phyloP scores from a whole-genome alignment of 2,329 filamentous ascomycete species.

The Paraphoma sp. region DNA sequence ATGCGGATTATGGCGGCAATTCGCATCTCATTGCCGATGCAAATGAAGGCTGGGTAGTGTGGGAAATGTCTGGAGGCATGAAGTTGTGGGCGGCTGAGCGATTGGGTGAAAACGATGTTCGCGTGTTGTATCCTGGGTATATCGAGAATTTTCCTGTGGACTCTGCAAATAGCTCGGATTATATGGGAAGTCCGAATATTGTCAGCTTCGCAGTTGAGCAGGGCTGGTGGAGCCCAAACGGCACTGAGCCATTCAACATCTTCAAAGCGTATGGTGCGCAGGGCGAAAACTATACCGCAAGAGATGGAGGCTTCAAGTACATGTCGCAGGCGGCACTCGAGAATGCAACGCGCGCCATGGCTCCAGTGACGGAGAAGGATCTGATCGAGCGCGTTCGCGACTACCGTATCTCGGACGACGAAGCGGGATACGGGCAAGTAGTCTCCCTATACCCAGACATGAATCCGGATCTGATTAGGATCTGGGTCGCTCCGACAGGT shows the following conservation, averaged over 20 bases:
- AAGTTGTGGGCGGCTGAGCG: constrained; percentile 46
- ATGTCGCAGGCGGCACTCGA: constrained; percentile 47
- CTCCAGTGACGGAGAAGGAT: constrained; percentile 58
- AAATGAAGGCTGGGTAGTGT: constrained; percentile 46
- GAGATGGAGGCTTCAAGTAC: constrained; percentile 46
- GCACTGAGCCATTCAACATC: constrained; percentile 43
- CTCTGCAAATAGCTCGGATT: constrained; percentile 36
- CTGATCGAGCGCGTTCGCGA: constrained; percentile 52
- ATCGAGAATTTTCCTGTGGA: constrained; percentile 46
- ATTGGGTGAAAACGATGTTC: constrained; percentile 37
- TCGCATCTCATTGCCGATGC: constrained; percentile 52
- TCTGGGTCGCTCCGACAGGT: constrained; percentile 44
- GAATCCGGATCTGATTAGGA: constrained; percentile 40
- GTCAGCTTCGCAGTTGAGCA: constrained; percentile 45
- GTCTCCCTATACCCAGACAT: constrained; percentile 32
- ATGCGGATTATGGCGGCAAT: constrained; percentile 54
- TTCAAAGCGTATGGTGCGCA: constrained; percentile 44
- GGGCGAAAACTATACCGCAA: constrained; percentile 34
- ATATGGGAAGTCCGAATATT: constrained; percentile 43
- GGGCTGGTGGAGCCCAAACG: constrained; percentile 43
- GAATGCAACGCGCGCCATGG: constrained; percentile 49
- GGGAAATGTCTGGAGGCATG: constrained; percentile 43
- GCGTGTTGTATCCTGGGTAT: constrained; percentile 46
- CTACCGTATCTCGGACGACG: constrained; percentile 44
- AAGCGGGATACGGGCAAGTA: constrained; percentile 47